phyloP scores from a whole-genome alignment of 306 rosid species.

The Cucurbita maxima region DNA sequence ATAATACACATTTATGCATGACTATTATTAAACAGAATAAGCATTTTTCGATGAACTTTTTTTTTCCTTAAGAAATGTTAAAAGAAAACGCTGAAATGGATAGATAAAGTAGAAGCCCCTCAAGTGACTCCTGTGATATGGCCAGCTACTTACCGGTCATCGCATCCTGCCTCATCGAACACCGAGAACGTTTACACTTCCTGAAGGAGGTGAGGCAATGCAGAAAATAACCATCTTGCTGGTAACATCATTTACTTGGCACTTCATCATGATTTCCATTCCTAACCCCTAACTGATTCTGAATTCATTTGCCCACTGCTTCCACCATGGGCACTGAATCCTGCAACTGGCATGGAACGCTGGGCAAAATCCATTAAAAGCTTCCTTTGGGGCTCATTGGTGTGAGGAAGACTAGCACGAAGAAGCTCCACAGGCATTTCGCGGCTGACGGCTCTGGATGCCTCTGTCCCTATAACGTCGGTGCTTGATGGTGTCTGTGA shows the following conservation, averaged over 20 bases:
- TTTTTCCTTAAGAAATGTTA: conserved; percentile 4
- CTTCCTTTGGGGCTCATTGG: conserved; percentile 70
- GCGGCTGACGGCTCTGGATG: conserved; percentile 46
- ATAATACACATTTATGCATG: conserved; percentile 32
- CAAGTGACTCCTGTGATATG: background rate
- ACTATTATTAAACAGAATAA: conserved; percentile 15
- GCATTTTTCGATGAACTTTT: conserved; percentile 6
- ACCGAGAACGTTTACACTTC: background rate
- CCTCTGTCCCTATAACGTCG: conserved; percentile 49
- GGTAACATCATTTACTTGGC: background rate
- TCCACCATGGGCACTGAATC: conserved; percentile 29
- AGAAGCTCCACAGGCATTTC: conserved; percentile 98
- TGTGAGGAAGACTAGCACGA: conserved; percentile 93
- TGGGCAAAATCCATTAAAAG: conserved; percentile 60
- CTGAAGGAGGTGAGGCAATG: background rate
- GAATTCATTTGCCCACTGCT: conserved; percentile 50
- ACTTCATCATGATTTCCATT: background rate
- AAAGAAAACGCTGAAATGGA: conserved; percentile 5
- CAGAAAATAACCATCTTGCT: background rate
- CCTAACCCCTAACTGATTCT: conserved; percentile 47
- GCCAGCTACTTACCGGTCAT: background rate
- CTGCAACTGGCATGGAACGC: conserved; percentile 66
- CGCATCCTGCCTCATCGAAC: background rate
- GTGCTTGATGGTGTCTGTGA: conserved; percentile 38
- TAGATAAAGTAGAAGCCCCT: background rate